Percentiles rank a stretch among this genome's conserved stretches.
These are phyloP conservation scores for Salix dunnii DNA, from an alignment of 345 rosid genomes.

Conservation along the genomic window DNA sequence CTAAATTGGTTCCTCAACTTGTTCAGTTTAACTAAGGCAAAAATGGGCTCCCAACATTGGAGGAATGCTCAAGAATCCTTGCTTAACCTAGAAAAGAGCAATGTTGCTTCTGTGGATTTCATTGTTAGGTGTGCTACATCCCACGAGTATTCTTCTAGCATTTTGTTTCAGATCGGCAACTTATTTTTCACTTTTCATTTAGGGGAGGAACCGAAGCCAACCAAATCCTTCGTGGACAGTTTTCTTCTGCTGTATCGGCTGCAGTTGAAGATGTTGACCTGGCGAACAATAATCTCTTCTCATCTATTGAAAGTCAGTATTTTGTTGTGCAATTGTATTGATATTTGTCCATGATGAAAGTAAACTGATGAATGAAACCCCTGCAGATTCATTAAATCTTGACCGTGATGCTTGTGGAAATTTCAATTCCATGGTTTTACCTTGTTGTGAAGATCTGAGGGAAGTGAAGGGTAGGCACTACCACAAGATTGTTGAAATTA, in stretches of 20 bases:
- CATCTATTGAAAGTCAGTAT: constrained; percentile 77
- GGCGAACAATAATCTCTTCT: constrained; percentile 58
- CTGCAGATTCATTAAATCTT: constrained; percentile 80
- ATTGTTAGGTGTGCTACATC: constrained; percentile 64
- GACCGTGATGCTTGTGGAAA: constrained; percentile 82
- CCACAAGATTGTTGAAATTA: constrained; percentile 75
- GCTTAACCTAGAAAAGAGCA: constrained; percentile 66
- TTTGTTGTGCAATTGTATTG: neutral
- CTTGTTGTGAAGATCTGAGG: constrained; percentile 73
- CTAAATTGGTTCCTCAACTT: constrained; percentile 15
- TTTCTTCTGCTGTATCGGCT: constrained; percentile 73
- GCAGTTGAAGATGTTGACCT: constrained; percentile 59
- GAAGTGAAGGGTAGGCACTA: constrained; percentile 83
- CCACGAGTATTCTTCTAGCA: neutral
- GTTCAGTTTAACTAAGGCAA: constrained; percentile 69
- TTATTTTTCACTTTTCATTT: neutral
- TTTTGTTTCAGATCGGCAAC: constrained; percentile 7
- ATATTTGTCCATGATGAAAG: neutral
- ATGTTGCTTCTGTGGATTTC: constrained; percentile 81
- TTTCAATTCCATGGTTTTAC: constrained; percentile 76
- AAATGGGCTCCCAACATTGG: constrained; percentile 83
- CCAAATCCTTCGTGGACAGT: constrained; percentile 52
- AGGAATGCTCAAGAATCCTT: constrained; percentile 81
- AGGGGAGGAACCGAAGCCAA: constrained; percentile 85
- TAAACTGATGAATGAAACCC: constrained; percentile 11